A percentile compares a stretch with the other conserved stretches of the same genome.
Evolutionary conservation across 768 basidiomycete genomes (phyloP).

Genomic region (Coprinellus aureogranulatus): DNA sequence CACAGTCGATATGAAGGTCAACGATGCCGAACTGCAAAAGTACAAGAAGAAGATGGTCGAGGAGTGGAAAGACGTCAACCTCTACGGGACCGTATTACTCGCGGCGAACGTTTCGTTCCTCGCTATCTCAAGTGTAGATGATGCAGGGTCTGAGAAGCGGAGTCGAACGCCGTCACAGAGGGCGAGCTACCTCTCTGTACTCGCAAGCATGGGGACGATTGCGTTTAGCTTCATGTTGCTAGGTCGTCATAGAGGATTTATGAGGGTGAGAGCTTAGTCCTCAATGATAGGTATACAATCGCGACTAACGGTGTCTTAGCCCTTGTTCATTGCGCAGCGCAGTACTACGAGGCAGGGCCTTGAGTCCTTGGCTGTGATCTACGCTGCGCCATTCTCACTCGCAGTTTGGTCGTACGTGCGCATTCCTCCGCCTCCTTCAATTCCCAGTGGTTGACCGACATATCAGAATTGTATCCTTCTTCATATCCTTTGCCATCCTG

Average conservation of each 20-base stretch:
- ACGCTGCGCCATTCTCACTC: slow-evolving; percentile 13
- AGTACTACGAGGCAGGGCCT: slow-evolving; percentile 5
- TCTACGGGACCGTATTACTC: slow-evolving; percentile 29
- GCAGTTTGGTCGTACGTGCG: slow-evolving; percentile 10
- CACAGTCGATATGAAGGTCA: slow-evolving; percentile 44
- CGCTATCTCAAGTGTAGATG: slow-evolving; percentile 11
- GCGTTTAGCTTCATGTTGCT: slow-evolving; percentile 9
- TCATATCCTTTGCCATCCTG: slow-evolving; percentile 20
- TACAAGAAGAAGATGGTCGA: slow-evolving; percentile 36
- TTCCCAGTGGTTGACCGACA: neutral
- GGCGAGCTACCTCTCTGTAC: slow-evolving; percentile 13
- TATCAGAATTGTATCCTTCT: slow-evolving; percentile 21
- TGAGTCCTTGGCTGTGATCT: slow-evolving; percentile 13
- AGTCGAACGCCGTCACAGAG: slow-evolving; percentile 6
- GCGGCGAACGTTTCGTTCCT: slow-evolving; percentile 15
- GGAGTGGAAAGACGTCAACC: slow-evolving; percentile 45
- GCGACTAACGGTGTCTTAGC: too few relatives aligned
- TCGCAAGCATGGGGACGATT: slow-evolving; percentile 12
- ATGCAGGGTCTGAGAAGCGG: neutral
- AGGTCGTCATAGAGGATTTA: too few relatives aligned
- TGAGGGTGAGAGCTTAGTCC: too few relatives aligned
- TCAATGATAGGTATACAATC: too few relatives aligned
- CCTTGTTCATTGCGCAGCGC: slow-evolving; percentile 5
- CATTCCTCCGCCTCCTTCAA: neutral
- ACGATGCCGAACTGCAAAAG: slow-evolving; percentile 35